A percentile compares a stretch with the other conserved stretches of the same genome.
Evolutionary conservation across 176 grass and related monocot genomes (phyloP).

Genomic region (Elymus sibiricus): DNA sequence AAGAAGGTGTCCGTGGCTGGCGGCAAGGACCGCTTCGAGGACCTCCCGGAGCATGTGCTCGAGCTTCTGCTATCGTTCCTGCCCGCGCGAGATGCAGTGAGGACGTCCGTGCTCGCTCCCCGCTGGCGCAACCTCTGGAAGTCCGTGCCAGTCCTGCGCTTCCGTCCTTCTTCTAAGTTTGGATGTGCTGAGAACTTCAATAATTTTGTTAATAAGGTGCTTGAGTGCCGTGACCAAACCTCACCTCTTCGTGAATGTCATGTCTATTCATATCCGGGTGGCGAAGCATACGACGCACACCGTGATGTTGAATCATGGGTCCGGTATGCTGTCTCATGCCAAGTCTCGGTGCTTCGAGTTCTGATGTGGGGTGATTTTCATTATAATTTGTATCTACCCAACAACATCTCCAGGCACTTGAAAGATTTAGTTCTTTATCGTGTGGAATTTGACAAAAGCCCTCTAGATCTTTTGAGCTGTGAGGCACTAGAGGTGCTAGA

Average conservation of each 20-base stretch:
- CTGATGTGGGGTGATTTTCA: no score
- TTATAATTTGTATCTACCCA: neutral
- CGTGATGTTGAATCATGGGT: neutral
- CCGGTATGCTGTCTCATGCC: neutral
- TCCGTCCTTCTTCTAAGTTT: neutral
- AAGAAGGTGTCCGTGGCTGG: neutral
- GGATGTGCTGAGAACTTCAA: neutral
- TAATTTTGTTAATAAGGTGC: neutral
- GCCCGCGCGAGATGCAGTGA: neutral
- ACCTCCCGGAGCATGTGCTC: neutral
- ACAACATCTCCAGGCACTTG: neutral
- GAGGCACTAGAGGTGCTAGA: neutral
- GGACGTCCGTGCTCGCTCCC: neutral
- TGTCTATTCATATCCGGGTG: neutral
- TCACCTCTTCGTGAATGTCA: neutral
- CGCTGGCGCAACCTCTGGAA: neutral
- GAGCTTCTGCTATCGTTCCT: neutral
- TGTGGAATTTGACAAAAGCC: fast-evolving
- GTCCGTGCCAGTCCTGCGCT: neutral
- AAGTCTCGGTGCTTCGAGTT: neutral
- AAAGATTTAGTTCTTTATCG: fast-evolving
- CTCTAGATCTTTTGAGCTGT: neutral
- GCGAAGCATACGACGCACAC: no score
- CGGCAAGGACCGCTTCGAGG: neutral
- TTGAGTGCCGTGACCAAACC: neutral